Conservation (phyloP, 140 eudicot genomes). For the Stevia rebaudiana region DNA sequence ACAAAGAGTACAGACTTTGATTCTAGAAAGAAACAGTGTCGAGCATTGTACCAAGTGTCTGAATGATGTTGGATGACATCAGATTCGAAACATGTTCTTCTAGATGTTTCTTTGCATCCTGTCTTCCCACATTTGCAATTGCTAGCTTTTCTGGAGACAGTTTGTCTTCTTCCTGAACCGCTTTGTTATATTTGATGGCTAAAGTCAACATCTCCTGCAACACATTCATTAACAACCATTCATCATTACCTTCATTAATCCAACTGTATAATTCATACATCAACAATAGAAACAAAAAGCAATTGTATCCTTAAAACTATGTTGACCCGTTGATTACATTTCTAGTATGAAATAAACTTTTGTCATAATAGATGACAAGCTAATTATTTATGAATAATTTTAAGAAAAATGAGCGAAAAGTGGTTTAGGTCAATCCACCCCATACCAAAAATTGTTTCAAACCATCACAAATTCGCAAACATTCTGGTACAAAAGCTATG, state of each 20-base stretch:
- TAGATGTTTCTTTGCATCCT: slow-evolving; percentile 89
- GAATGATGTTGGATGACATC: slow-evolving; percentile 85
- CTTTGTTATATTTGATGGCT: slow-evolving; percentile 76
- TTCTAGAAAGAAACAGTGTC: slow-evolving; percentile 76
- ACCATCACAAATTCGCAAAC: not conserved
- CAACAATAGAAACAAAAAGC: not conserved
- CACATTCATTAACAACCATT: not conserved
- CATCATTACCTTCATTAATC: not conserved
- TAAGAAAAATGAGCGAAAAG: not conserved
- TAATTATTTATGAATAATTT: not conserved
- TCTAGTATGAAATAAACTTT: no score
- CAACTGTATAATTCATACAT: not conserved
- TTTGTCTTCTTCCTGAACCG: slow-evolving; percentile 87
- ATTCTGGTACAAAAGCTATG: not conserved
- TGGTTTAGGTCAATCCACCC: not conserved
- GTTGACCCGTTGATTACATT: not conserved
- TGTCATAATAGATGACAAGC: no score
- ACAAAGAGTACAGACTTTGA: not conserved
- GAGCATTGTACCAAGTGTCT: slow-evolving; percentile 82
- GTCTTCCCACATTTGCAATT: slow-evolving; percentile 89
- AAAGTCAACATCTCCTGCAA: slow-evolving; percentile 77
- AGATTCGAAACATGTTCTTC: slow-evolving; percentile 86
- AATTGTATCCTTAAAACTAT: not conserved
- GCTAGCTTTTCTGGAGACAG: slow-evolving; percentile 83
- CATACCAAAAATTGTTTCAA: not conserved